phyloP scores from a whole-genome alignment of 2,329 filamentous ascomycete genomes.

The Ophiocordyceps camponoti-floridani region DNA sequence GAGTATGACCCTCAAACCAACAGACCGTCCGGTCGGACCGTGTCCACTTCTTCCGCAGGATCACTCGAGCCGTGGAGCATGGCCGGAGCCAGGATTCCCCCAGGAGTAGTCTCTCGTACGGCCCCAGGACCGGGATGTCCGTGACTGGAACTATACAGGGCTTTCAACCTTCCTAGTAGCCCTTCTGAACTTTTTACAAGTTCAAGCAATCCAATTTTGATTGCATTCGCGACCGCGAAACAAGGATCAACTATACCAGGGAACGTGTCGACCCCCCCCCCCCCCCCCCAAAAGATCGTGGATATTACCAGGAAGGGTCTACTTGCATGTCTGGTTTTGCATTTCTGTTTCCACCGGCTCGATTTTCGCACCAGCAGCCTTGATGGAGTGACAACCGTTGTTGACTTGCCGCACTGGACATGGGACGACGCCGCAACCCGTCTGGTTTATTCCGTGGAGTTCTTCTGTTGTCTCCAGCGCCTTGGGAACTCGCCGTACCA shows the following conservation, averaged over 20 bases:
- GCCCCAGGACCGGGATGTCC: not conserved
- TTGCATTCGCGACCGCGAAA: constrained; percentile 8
- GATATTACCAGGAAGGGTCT: not conserved
- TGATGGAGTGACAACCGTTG: not conserved
- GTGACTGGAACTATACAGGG: not conserved
- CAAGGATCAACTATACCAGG: not conserved
- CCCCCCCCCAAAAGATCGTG: not conserved
- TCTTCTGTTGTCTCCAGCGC: not conserved
- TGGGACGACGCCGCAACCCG: not conserved
- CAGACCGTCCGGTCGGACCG: not conserved
- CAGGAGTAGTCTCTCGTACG: not conserved
- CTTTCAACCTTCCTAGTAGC: constrained; percentile 1
- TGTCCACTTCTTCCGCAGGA: not conserved
- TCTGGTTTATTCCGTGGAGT: not conserved
- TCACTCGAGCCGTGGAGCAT: not conserved
- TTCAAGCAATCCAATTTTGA: constrained; percentile 8
- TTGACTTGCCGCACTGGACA: not conserved
- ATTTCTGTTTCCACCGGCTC: not conserved
- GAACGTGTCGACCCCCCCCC: not conserved
- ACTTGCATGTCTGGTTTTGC: not conserved
- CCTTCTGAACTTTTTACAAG: constrained; percentile 2
- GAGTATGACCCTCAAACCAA: constrained; percentile 1
- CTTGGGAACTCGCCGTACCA: not conserved
- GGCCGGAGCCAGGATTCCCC: not conserved
- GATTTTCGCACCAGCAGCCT: not conserved